Percentiles rank a stretch among this genome's conserved stretches.
These are phyloP conservation scores for Alternaria longipes DNA, from an alignment of 2,329 filamentous ascomycete species.

Conservation along the genomic window DNA sequence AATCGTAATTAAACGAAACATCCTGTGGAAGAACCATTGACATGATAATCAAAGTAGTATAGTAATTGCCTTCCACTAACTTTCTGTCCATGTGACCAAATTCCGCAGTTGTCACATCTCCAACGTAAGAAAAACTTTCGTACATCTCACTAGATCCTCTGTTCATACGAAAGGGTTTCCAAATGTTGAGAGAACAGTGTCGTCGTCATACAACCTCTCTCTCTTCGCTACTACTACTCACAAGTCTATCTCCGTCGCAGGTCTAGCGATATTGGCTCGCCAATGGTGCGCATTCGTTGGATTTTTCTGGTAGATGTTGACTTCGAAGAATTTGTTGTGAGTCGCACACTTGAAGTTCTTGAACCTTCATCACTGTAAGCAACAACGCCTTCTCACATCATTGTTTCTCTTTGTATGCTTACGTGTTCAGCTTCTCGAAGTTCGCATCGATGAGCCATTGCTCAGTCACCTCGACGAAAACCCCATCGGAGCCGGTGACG, in stretches of 20 bases:
- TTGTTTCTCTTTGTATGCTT: not conserved
- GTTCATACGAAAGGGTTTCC: too few species aligned
- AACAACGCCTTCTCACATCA: not conserved
- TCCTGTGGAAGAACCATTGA: not conserved
- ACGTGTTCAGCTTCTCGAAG: constrained; percentile 59
- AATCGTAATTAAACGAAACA: not conserved
- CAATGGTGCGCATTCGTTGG: constrained; percentile 58
- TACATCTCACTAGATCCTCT: too few species aligned
- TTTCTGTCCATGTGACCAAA: too few species aligned
- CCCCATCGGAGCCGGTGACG: constrained; percentile 18
- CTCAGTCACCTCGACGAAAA: constrained; percentile 49
- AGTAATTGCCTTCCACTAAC: not conserved
- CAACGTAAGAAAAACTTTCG: too few species aligned
- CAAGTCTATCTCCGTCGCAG: constrained; percentile 52
- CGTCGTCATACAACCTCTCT: too few species aligned
- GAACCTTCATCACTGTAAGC: constrained; percentile 43
- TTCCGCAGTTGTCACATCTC: too few species aligned
- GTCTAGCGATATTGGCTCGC: constrained; percentile 56
- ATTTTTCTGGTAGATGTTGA: constrained; percentile 61
- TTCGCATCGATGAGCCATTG: constrained; percentile 54
- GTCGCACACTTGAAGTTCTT: constrained; percentile 58
- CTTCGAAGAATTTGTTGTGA: constrained; percentile 60
- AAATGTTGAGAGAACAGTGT: too few species aligned
- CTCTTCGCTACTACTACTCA: not conserved
- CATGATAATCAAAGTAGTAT: too few species aligned